Percentiles rank a stretch among this genome's conserved stretches.
These are phyloP conservation scores for Thyridium curvatum DNA, from an alignment of 2,329 filamentous ascomycete genomes.

Conservation along the genomic window DNA sequence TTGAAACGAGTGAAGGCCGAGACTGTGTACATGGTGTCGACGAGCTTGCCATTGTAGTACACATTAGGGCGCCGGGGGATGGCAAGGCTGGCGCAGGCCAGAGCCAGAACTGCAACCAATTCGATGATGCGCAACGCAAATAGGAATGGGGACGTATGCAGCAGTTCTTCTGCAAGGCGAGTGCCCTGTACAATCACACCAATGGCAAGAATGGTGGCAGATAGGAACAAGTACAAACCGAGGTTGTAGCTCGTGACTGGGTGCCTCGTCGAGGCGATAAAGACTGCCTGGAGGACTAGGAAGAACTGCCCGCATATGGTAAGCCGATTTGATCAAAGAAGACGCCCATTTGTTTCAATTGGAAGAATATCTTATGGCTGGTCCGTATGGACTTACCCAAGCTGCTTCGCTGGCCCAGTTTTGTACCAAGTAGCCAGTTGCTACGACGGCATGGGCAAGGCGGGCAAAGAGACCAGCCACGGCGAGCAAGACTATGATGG, in stretches of 20 bases:
- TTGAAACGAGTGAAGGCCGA: slow-evolving; percentile 57
- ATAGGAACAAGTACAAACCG: slow-evolving; percentile 45
- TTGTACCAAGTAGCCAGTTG: slow-evolving; percentile 39
- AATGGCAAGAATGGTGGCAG: slow-evolving; percentile 35
- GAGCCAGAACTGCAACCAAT: slow-evolving; percentile 33
- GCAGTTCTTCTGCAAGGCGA: slow-evolving; percentile 23
- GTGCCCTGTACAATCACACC: slow-evolving; percentile 39
- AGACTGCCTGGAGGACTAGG: slow-evolving; percentile 44
- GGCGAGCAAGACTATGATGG: slow-evolving; percentile 46
- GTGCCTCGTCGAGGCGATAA: slow-evolving; percentile 40
- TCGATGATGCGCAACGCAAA: slow-evolving; percentile 43
- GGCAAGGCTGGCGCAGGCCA: slow-evolving; percentile 42
- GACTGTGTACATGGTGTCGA: slow-evolving; percentile 58
- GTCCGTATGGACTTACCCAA: slow-evolving; percentile 58
- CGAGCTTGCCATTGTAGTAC: slow-evolving; percentile 48
- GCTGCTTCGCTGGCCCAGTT: slow-evolving; percentile 54
- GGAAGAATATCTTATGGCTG: slow-evolving; percentile 6
- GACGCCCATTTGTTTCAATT: no score
- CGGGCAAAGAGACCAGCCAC: slow-evolving; percentile 48
- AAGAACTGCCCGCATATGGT: slow-evolving; percentile 30
- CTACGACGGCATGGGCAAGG: slow-evolving; percentile 48
- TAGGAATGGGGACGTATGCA: slow-evolving; percentile 23
- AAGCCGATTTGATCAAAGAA: slow-evolving; percentile 4
- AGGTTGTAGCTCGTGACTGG: slow-evolving; percentile 47
- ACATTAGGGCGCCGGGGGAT: slow-evolving; percentile 65